Base-by-base conservation (phyloP, 805 yeast species). In the Tetrapisispora fleetii region DNA sequence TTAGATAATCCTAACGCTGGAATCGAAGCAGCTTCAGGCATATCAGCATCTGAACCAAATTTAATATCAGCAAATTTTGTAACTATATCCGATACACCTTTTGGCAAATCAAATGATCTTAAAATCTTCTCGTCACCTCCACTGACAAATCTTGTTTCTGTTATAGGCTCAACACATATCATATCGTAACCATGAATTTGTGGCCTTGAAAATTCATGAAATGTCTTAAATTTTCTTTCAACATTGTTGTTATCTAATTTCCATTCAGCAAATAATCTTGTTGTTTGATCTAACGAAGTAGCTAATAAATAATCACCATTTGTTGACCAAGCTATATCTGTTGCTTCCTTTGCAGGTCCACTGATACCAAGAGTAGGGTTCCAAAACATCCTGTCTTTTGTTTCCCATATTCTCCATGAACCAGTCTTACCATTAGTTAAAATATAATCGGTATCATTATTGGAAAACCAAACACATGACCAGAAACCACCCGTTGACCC, bases 111-210 rank as follows among this genome's bases (percentile, higher is more conserved):
- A 63, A 95, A 93, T 0, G 89, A 85, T 56, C 99, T 74, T 53
- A 91, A 66, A 11, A 88, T 81, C 68, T 93, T 95, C 61, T 93
- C 99, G 62, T 95, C 99, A 43, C 97, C 98, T 16, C 90, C 98
- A 47, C 96, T 86, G 3, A 90, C 85, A 68, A 86, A 91, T 53
- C 76, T 70, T 1, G 84, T 72, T 45, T 72, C 67, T 17, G 77
- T 67, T 14, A 93, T 65, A 13, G 83, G 73, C 37, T 81, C 78
- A 8, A 85, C 71, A 55, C 95, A 81, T 37, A 86, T 75, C 97
- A 93, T 89, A 61, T 93, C 98, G 62, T 88, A 93, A 9, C 99
- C 99, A 65, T 93, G 99, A 53, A 93, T 93, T 65, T 93, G 99
- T 0, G 99, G 98, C 56, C 99, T 77, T 1, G 96, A 87, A 65